Percentiles rank a stretch among this genome's conserved stretches.
These are phyloP conservation scores for Micractinium sp. DNA, from an alignment of 139 green algal genomes.

Conservation along the genomic window DNA sequence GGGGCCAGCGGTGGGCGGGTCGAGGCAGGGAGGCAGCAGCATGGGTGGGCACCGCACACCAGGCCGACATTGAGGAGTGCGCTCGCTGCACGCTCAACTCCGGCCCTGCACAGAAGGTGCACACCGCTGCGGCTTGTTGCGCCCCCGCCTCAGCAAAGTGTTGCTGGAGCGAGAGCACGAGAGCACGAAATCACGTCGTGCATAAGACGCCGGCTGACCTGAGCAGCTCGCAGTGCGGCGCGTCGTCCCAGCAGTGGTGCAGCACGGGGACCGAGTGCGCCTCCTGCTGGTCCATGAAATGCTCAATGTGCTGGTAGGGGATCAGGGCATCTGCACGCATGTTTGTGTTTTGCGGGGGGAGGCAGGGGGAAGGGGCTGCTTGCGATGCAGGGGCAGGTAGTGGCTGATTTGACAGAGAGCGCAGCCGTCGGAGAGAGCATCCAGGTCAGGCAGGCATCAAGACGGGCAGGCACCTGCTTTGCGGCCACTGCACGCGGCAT, in stretches of 20 bases:
- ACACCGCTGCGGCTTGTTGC: not conserved
- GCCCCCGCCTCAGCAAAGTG: not conserved
- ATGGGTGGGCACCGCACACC: not conserved
- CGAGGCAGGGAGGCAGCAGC: not conserved
- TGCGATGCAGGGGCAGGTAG: no score
- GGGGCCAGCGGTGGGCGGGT: not conserved
- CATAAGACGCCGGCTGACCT: not conserved
- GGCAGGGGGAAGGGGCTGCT: no score
- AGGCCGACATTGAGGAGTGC: not conserved
- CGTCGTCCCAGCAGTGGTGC: slow-evolving; percentile 30
- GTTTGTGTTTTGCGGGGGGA: no score
- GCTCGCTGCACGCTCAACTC: not conserved
- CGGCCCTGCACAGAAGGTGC: not conserved
- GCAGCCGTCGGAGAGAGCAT: no score
- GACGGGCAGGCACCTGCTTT: no score
- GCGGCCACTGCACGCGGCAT: no score
- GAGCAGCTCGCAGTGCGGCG: slow-evolving; percentile 51
- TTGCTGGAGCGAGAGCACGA: not conserved
- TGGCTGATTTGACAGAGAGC: no score
- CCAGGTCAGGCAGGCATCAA: no score
- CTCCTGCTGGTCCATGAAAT: slow-evolving; percentile 63
- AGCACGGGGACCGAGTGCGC: slow-evolving; percentile 20
- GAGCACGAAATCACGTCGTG: not conserved
- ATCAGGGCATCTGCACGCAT: slow-evolving; percentile 66
- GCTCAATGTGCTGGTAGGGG: slow-evolving; percentile 53